phyloP scores from a whole-genome alignment of 768 basidiomycete species.

The Mrakia gelida region DNA sequence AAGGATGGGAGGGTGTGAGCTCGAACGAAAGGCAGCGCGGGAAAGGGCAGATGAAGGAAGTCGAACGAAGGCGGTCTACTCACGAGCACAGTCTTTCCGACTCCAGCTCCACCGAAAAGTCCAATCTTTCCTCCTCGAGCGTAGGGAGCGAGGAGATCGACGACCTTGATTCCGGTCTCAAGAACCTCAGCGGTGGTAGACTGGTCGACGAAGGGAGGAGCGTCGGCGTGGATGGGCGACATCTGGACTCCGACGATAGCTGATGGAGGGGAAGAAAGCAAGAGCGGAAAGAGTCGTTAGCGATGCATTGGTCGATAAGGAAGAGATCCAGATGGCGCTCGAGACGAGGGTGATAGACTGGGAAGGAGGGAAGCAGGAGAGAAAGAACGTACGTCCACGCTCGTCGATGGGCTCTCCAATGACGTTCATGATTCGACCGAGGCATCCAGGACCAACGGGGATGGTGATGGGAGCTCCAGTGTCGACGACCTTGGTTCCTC shows the following conservation, averaged over 20 bases:
- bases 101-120: constrained; percentile 99
- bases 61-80: constrained; percentile 40
- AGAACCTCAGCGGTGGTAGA: constrained; percentile 97
- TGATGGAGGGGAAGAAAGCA: neutral
- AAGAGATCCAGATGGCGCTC: neutral
- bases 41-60: neutral
- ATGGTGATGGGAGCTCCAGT: constrained; percentile 95
- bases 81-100: constrained; percentile 99
- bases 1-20: neutral
- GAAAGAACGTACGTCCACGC: constrained; percentile 61
- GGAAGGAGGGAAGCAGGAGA: neutral
- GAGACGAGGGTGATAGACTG: neutral
- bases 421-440: constrained; percentile 99
- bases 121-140: constrained; percentile 99
- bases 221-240: constrained; percentile 92
- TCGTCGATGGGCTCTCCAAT: constrained; percentile 99
- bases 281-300: neutral
- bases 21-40: neutral
- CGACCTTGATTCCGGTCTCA: constrained; percentile 99
- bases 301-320: no score
- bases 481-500: constrained; percentile 94
- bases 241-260: constrained; percentile 42
- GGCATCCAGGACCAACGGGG: constrained; percentile 87
- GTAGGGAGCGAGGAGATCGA: constrained; percentile 98
- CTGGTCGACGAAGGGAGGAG: constrained; percentile 95